phyloP scores from a whole-genome alignment of 2,329 filamentous ascomycete species.

The Neopestalotiopsis sp. region DNA sequence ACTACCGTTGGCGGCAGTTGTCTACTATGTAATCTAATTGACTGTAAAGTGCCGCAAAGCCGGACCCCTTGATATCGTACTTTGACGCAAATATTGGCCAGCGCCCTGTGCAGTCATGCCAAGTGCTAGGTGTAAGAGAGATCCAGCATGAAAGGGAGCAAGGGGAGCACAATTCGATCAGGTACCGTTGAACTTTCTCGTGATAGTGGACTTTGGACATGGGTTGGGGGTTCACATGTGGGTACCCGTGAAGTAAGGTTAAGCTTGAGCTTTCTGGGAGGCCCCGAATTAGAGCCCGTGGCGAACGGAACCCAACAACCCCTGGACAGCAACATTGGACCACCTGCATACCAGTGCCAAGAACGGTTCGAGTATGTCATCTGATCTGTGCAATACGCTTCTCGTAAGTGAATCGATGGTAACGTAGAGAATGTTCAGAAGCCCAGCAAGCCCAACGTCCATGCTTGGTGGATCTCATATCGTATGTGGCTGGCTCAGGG shows the following conservation, averaged over 20 bases:
- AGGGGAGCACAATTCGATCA: background rate
- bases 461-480: too few relatives aligned
- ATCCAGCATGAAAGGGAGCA: background rate
- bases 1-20: background rate
- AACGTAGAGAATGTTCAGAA: background rate
- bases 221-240: background rate
- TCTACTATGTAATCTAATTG: background rate
- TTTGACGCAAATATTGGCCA: background rate
- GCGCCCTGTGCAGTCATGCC: background rate
- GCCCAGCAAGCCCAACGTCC: background rate
- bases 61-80: background rate
- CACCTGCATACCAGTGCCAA: background rate
- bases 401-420: background rate
- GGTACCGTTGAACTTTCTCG: background rate
- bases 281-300: background rate
- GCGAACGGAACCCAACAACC: too few relatives aligned
- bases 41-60: background rate
- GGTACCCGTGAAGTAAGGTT: background rate
- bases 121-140: background rate
- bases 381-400: background rate
- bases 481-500: background rate
- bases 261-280: background rate
- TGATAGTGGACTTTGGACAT: background rate
- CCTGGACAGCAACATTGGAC: too few relatives aligned
- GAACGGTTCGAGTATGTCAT: background rate